Percentiles rank a stretch among this genome's conserved stretches.
These are phyloP conservation scores for Pseudevernia furfuracea DNA, from an alignment of 495 filamentous ascomycete genomes.

Conservation along the genomic window DNA sequence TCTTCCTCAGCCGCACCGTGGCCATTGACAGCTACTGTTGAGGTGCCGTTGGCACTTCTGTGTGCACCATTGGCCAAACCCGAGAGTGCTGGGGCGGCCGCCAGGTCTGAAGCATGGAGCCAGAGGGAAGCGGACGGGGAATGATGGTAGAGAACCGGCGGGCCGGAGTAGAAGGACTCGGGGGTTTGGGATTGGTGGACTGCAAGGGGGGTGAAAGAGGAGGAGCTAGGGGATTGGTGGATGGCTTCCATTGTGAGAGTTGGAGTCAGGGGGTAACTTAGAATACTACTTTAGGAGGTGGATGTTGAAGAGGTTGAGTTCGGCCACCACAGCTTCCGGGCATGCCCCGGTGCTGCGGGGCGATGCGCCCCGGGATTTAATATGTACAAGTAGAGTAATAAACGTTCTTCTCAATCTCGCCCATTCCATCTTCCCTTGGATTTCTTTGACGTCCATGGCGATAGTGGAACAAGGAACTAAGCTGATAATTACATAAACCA, in stretches of 20 bases:
- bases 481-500: background rate
- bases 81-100: slow-evolving; percentile 46
- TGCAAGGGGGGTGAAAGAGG: slow-evolving; percentile 61
- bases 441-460: too few relatives aligned
- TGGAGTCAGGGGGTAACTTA: too few relatives aligned
- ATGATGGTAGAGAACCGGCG: slow-evolving; percentile 74
- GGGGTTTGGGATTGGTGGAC: slow-evolving; percentile 83
- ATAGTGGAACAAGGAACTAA: too few relatives aligned
- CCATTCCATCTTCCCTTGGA: too few relatives aligned
- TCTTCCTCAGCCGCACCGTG: background rate
- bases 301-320: background rate
- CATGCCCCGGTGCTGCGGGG: too few relatives aligned
- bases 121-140: slow-evolving; percentile 23
- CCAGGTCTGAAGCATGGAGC: slow-evolving; percentile 33
- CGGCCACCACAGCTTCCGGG: too few relatives aligned
- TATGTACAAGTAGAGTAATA: too few relatives aligned
- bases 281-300: too few relatives aligned
- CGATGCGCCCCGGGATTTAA: too few relatives aligned
- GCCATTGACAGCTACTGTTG: slow-evolving; percentile 19
- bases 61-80: slow-evolving; percentile 31
- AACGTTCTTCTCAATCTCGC: too few relatives aligned
- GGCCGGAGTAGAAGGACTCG: slow-evolving; percentile 67
- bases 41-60: slow-evolving; percentile 26
- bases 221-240: slow-evolving; percentile 39
- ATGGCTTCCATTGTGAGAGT: slow-evolving; percentile 40